Conservation (phyloP, 2,329 filamentous ascomycete species). For the Colletotrichum sp. region DNA sequence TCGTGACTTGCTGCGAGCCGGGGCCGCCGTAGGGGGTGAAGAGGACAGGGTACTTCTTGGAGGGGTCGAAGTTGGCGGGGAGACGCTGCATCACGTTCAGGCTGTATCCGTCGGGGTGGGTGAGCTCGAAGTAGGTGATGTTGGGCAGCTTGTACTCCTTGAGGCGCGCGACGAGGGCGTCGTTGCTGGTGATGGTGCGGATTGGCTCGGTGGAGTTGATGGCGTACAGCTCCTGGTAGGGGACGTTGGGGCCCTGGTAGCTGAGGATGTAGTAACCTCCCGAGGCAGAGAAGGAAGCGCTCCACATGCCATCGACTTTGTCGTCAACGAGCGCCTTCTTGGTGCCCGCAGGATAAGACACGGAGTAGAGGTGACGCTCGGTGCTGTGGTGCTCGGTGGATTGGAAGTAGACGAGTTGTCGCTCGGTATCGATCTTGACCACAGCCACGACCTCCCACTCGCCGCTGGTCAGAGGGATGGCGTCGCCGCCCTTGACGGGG, state of each 20-base stretch:
- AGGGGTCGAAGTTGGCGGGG: conserved; percentile 66
- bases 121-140: conserved; percentile 66
- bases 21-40: conserved; percentile 74
- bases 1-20: conserved; percentile 64
- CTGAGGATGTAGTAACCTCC: conserved; percentile 70
- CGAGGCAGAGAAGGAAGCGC: conserved; percentile 67
- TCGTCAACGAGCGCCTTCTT: conserved; percentile 68
- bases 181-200: conserved; percentile 65
- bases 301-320: conserved; percentile 61
- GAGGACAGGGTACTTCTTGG: conserved; percentile 69
- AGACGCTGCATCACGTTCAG: conserved; percentile 70
- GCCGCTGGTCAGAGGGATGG: conserved; percentile 64
- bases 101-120: conserved; percentile 64
- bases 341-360: conserved; percentile 59
- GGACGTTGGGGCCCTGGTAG: conserved; percentile 70
- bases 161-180: conserved; percentile 58
- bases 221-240: conserved; percentile 71
- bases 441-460: conserved; percentile 69
- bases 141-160: conserved; percentile 67
- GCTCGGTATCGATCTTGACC: conserved; percentile 61
- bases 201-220: conserved; percentile 58
- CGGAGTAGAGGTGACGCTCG: conserved; percentile 71
- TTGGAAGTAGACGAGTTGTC: conserved; percentile 65
- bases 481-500: conserved; percentile 58
- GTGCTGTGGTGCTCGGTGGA: conserved; percentile 71